phyloP scores from a whole-genome alignment of 2,329 filamentous ascomycete species.

The Penicillium sp. region DNA sequence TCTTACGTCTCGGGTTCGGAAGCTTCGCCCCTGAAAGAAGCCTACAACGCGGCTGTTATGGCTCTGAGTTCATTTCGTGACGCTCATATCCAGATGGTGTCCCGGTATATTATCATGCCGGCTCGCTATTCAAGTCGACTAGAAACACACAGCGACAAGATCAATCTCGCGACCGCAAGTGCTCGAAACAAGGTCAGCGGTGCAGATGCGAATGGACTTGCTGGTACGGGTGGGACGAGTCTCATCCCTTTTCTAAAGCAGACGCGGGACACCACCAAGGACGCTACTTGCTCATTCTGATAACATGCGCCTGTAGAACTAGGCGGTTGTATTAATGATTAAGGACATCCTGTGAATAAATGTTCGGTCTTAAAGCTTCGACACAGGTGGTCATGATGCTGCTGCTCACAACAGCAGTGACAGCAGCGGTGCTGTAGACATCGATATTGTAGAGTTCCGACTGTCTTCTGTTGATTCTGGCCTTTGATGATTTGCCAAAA shows the following conservation, averaged over 20 bases:
- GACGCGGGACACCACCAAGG: conserved; percentile 48
- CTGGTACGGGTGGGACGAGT: conserved; percentile 49
- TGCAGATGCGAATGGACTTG: conserved; percentile 35
- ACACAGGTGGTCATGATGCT: no score
- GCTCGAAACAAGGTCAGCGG: conserved; percentile 31
- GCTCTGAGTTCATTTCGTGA: conserved; percentile 46
- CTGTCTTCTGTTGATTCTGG: no score
- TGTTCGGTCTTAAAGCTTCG: no score
- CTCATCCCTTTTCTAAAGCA: conserved; percentile 51
- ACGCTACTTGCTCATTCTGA: conserved; percentile 29
- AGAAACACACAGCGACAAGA: conserved; percentile 14
- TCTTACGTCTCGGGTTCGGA: conserved; percentile 37
- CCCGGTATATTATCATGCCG: conserved; percentile 49
- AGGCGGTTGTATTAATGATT: background rate
- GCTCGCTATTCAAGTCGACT: conserved; percentile 21
- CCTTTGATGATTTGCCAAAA: no score
- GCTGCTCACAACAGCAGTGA: no score
- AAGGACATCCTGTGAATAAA: background rate
- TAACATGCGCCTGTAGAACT: background rate
- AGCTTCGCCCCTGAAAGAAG: conserved; percentile 32
- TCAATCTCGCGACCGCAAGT: conserved; percentile 46
- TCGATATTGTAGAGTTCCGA: no score
- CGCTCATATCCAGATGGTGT: conserved; percentile 50
- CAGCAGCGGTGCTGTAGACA: no score
- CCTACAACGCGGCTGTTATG: conserved; percentile 45